Conservation (phyloP, 176 grass and related monocot genomes). For the Phyllostachys edulis region DNA sequence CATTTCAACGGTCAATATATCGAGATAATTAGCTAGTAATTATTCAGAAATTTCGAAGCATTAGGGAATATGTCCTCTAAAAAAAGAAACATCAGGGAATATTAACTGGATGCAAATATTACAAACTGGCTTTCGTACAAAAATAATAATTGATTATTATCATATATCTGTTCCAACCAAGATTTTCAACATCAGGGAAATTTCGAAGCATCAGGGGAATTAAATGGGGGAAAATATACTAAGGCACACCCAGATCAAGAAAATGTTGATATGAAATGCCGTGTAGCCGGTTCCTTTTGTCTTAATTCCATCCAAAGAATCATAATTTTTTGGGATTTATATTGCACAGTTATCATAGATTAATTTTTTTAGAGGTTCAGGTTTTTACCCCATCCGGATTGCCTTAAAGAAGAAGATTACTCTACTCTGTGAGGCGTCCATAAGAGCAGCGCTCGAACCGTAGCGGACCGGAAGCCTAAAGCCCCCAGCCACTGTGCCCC, state of each 20-base stretch:
- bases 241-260: not conserved
- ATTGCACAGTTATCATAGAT: not conserved
- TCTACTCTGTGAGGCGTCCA: too few species aligned
- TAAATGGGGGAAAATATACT: not conserved
- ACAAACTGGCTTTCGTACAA: not conserved
- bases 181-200: not conserved
- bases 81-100: not conserved
- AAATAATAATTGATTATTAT: too few species aligned
- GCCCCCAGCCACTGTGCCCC: too few species aligned
- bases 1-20: not conserved
- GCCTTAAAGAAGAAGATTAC: too few species aligned
- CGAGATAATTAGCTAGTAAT: not conserved
- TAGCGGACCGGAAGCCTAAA: too few species aligned
- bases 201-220: not conserved
- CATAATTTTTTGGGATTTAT: not conserved
- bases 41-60: not conserved
- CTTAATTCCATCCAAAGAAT: not conserved
- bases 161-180: not conserved
- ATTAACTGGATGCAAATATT: not conserved
- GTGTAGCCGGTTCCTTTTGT: not conserved
- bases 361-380: too few species aligned
- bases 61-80: not conserved
- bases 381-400: too few species aligned
- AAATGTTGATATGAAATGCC: not conserved
- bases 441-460: too few species aligned